Base-by-base conservation (phyloP, 352 stramenopile species). In the Phytophthora pistaciae region DNA sequence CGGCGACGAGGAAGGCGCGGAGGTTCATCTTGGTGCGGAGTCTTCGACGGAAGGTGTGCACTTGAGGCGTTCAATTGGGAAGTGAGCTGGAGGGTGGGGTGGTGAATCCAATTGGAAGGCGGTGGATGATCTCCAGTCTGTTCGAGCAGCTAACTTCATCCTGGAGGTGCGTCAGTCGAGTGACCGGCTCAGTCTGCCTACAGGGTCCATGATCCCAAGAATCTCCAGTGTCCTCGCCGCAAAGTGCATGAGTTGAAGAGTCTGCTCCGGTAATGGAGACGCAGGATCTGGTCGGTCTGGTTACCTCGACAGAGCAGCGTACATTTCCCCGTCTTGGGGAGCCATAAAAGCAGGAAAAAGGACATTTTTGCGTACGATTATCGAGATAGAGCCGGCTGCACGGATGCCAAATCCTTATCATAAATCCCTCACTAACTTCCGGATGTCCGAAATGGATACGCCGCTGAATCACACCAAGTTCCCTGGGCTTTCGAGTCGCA, bases 261-360 rank as follows among this genome's bases (percentile, higher is more conserved):
- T 64, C 63, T 69, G 53, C 31, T 42, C 16, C 20, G 56, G 31
- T 46, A 69, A 64, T 40, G 54, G 14, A 53, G 50, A 57, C 31
- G 11, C 20, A n/a, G 63, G 29, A 52, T 63, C 62, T 68, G 62
- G 31, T 68, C 62, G 62, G 52, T 64, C 62, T 68, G 62, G 60
- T 59, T 59, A 66, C 21, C 25, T 59, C 14, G 33, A 66, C 16
- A 66, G 42, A 59, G 42, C 44, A 49, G 42, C 42, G 42, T n/a
- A 49, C 42, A 49, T 49, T 49, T 49, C 42, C 42, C 42, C 8
- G 18, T 21, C 42, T 49, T 44, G 38, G 38, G 40, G 5, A 48
- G 21, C 40, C 40, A 14, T 13, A 13, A n/a, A 36, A 33, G 40
- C 42, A 29, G 46, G 38, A 42, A 60, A 53, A 53, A 20, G 46